phyloP scores from a whole-genome alignment of 495 filamentous ascomycete species.

The Annulohypoxylon stygium region DNA sequence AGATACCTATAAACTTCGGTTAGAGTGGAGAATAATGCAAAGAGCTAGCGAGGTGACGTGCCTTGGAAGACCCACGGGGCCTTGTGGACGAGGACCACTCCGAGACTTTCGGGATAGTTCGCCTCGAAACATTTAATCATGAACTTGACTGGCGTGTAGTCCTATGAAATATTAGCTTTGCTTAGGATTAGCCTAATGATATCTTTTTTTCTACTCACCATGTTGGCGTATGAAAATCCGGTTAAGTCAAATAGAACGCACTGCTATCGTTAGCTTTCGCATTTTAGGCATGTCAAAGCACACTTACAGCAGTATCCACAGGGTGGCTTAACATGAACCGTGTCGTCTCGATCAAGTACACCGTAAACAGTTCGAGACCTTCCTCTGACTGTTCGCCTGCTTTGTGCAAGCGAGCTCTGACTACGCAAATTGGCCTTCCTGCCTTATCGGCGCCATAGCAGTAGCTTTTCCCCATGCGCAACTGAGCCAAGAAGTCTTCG shows the following conservation, averaged over 20 bases:
- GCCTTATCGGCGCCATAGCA: constrained; percentile 88
- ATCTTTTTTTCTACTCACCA: constrained; percentile 68
- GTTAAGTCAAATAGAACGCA: constrained; percentile 93
- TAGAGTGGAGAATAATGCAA: constrained; percentile 24
- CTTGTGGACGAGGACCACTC: constrained; percentile 95
- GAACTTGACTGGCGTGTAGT: constrained; percentile 96
- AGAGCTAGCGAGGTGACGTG: constrained; percentile 43
- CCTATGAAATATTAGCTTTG: constrained; percentile 62
- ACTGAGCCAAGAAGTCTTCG: constrained; percentile 85
- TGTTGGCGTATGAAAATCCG: constrained; percentile 90
- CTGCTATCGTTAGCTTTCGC: constrained; percentile 58
- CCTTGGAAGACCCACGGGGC: constrained; percentile 97
- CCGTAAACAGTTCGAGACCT: constrained; percentile 86
- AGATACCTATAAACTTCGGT: constrained; percentile 66
- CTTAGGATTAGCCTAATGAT: neutral
- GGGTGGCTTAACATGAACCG: constrained; percentile 82
- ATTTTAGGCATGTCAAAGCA: neutral
- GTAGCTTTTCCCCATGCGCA: constrained; percentile 94
- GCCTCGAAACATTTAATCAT: constrained; percentile 99
- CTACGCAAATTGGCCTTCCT: constrained; percentile 88
- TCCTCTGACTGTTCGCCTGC: constrained; percentile 85
- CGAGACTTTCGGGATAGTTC: constrained; percentile 95
- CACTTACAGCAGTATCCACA: constrained; percentile 90
- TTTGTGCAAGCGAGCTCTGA: constrained; percentile 84
- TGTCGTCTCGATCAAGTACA: constrained; percentile 94